phyloP scores from a whole-genome alignment of 441 rosid genomes.

The Iberis amara region DNA sequence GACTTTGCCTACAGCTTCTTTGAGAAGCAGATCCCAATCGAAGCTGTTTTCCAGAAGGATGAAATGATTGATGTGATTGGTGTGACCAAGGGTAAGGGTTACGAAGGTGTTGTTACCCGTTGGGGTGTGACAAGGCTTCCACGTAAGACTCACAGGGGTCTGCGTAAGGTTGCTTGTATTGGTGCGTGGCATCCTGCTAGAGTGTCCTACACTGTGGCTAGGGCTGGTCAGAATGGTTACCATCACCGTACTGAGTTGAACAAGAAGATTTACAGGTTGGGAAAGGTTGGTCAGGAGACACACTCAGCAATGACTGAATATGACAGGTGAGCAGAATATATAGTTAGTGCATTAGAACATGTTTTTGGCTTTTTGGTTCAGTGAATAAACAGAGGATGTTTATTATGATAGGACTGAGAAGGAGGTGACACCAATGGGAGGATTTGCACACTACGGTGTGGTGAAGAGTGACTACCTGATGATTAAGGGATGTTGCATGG shows the following conservation, averaged over 20 bases:
- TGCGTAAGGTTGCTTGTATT: constrained; percentile 91
- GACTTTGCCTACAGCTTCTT: constrained; percentile 81
- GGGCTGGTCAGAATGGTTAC: constrained; percentile 95
- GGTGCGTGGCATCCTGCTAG: constrained; percentile 99
- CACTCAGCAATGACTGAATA: constrained; percentile 71
- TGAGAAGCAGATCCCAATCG: constrained; percentile 80
- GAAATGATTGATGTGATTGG: constrained; percentile 91
- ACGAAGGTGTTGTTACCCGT: constrained; percentile 91
- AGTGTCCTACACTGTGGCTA: constrained; percentile 84
- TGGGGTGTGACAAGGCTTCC: constrained; percentile 99
- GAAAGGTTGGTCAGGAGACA: constrained; percentile 69
- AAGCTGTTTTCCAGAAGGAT: constrained; percentile 83
- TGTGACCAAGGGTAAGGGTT: constrained; percentile 90
- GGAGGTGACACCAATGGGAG: constrained; percentile 83
- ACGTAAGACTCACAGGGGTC: constrained; percentile 92
- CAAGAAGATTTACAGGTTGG: constrained; percentile 87
- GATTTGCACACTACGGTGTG: constrained; percentile 83
- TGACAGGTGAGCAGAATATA: constrained; percentile 51
- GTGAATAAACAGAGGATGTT: background rate
- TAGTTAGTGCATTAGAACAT: no score
- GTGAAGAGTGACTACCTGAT: constrained; percentile 77
- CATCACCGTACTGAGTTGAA: constrained; percentile 92
- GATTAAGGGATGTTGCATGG: constrained; percentile 91
- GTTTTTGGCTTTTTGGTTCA: background rate
- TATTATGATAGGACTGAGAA: constrained; percentile 70